Percentiles rank a stretch among this genome's conserved stretches.
phyloP scores from a whole-genome alignment of 805 yeast genomes.

The Komagataella mondaviorum region DNA sequence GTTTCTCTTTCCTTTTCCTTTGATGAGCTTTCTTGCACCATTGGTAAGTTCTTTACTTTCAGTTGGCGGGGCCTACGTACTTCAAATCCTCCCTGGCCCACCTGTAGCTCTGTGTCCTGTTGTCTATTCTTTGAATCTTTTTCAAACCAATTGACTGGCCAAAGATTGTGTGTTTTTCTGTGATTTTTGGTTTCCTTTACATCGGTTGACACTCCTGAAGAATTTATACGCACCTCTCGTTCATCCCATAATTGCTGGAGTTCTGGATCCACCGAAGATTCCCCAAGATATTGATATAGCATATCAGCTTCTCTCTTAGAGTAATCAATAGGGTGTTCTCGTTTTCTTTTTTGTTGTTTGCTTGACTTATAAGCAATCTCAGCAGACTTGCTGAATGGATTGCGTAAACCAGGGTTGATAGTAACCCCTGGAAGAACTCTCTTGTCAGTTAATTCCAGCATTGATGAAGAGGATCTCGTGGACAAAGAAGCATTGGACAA shows the following conservation, averaged over 20 bases:
- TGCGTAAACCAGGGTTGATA: neutral
- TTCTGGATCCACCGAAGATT: slow-evolving; percentile 32
- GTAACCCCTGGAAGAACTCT: slow-evolving; percentile 12
- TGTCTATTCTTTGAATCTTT: neutral
- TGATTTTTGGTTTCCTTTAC: neutral
- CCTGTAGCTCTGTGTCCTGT: neutral
- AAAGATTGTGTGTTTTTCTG: neutral
- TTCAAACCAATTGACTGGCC: neutral
- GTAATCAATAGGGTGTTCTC: slow-evolving; percentile 23
- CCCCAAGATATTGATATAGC: slow-evolving; percentile 28
- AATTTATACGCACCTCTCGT: slow-evolving; percentile 19
- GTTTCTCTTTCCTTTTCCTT: neutral
- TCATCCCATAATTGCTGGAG: slow-evolving; percentile 37
- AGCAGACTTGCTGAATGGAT: slow-evolving; percentile 2
- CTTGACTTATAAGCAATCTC: neutral
- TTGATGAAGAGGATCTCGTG: neutral
- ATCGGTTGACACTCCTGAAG: slow-evolving; percentile 3
- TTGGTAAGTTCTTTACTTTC: neutral
- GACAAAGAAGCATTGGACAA: neutral
- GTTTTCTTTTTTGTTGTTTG: neutral
- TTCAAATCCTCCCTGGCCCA: neutral
- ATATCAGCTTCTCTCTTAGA: slow-evolving; percentile 49
- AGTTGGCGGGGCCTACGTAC: neutral
- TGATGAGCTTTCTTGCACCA: neutral
- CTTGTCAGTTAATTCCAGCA: slow-evolving; percentile 12